Evolutionary conservation across 2,329 filamentous ascomycete genomes (phyloP), one percentile per base, ranked within the genome.

Genomic region (Diaporthe ampelina): DNA sequence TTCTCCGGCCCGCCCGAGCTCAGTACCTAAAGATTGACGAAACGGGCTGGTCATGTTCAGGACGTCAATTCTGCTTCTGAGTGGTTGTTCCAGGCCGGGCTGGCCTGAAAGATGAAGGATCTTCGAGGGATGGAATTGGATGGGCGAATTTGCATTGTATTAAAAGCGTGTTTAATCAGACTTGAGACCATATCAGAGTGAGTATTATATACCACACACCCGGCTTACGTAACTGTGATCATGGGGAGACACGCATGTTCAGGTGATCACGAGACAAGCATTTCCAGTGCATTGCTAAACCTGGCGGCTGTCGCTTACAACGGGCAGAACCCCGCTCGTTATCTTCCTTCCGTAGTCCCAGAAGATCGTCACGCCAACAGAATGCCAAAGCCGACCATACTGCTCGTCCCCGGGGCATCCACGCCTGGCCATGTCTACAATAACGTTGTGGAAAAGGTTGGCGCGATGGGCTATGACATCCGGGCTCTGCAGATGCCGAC

Each of bases 331-430:
- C 43, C 61, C 61, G 26, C 59, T 63, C 59, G 11, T 63, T 40
- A 48, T 48, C 40, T 32, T 24, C 37, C 11, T 32, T 5, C 45
- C 59, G 26, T 10, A 29, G 9, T 63, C 3, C 40, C 29, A 24
- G 17, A 40, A 63, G 11, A 48, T 45, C 4, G 17, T 3, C 24
- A 32, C 29, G 43, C 24, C 40, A 24, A 63, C 59, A 63, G 26
- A 3, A 63, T 63, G 59, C 48, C 59, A 29, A 63, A 63, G 29
- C 59, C 59, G 21, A 35, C 61, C 5, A 65, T 65, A 35, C 43
- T 65, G 2, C 1, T 65, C 11, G 61, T 65, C n/a, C 40, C 61
- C 29, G 43, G 43, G 13, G 48, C 43, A 26, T 50, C 35, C 13
- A n/a, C 43, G 5, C 43, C 43, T 45, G 24, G 24, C 19, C 7